These are phyloP conservation scores for Naganishia liquefaciens DNA, from an alignment of 1,284 basidiomycete species.

Conservation along the genomic window DNA sequence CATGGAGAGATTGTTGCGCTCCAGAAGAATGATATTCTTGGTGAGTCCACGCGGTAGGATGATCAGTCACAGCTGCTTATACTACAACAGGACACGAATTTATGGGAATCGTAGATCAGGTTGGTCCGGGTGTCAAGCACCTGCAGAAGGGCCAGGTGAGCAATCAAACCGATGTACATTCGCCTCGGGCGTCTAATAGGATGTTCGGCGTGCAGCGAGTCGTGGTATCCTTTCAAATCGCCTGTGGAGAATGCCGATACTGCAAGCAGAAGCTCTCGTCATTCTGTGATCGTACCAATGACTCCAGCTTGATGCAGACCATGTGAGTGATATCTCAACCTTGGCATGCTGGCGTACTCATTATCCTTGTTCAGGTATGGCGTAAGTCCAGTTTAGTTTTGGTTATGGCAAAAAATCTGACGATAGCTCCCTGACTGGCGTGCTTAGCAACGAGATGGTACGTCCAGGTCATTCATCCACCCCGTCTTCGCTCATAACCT, in stretches of 20 bases:
- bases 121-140: slow-evolving; percentile 65
- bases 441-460: slow-evolving; percentile 24
- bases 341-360: neutral
- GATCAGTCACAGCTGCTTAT: slow-evolving; percentile 65
- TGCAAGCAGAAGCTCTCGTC: slow-evolving; percentile 72
- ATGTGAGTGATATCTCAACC: slow-evolving; percentile 52
- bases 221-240: slow-evolving; percentile 74
- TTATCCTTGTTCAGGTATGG: slow-evolving; percentile 25
- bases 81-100: slow-evolving; percentile 61
- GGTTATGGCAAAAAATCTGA: neutral
- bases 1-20: slow-evolving; percentile 66
- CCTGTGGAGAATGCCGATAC: slow-evolving; percentile 71
- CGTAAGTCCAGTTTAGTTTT: slow-evolving; percentile 4
- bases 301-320: slow-evolving; percentile 56
- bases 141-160: slow-evolving; percentile 60
- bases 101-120: slow-evolving; percentile 56
- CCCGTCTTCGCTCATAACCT: neutral
- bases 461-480: neutral
- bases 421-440: neutral
- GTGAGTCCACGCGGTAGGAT: neutral
- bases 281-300: slow-evolving; percentile 72
- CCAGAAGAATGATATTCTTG: slow-evolving; percentile 39
- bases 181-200: too few species aligned
- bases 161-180: neutral
- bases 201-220: slow-evolving; percentile 55